phyloP scores from a whole-genome alignment of 208 protist species.

The Acanthamoeba healyi region DNA sequence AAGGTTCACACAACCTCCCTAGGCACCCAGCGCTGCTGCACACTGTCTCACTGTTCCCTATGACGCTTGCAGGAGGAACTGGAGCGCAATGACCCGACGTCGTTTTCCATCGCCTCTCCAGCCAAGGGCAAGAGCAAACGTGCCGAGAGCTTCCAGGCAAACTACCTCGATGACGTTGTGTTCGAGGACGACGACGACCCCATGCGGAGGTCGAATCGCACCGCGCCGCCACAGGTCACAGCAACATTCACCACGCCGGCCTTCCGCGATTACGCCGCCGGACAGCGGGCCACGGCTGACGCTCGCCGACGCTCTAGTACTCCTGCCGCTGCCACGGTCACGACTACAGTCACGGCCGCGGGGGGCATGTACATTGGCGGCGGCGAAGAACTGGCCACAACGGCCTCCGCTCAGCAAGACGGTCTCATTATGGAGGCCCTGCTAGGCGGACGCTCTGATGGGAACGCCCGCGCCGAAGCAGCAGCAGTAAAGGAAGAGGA shows the following conservation, averaged over 20 bases:
- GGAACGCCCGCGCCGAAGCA: neutral
- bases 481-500: neutral
- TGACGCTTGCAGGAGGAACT: slow-evolving; percentile 22
- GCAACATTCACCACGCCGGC: neutral
- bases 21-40: neutral
- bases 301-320: neutral
- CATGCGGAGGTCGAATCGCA: neutral
- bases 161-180: slow-evolving; percentile 3
- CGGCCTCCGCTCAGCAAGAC: neutral
- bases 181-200: neutral
- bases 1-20: neutral
- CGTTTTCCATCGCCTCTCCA: too few relatives aligned
- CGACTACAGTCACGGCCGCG: neutral
- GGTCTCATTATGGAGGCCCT: neutral
- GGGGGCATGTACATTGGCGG: neutral
- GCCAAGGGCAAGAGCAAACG: neutral
- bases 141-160: neutral
- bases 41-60: neutral
- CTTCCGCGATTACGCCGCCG: neutral
- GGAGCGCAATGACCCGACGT: neutral
- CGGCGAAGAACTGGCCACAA: neutral
- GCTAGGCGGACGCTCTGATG: neutral
- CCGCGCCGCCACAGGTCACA: neutral
- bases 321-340: neutral
- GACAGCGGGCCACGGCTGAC: neutral